These are phyloP conservation scores for Selaginella tamariscina DNA, from an alignment of 75 land plant species.

Conservation along the genomic window DNA sequence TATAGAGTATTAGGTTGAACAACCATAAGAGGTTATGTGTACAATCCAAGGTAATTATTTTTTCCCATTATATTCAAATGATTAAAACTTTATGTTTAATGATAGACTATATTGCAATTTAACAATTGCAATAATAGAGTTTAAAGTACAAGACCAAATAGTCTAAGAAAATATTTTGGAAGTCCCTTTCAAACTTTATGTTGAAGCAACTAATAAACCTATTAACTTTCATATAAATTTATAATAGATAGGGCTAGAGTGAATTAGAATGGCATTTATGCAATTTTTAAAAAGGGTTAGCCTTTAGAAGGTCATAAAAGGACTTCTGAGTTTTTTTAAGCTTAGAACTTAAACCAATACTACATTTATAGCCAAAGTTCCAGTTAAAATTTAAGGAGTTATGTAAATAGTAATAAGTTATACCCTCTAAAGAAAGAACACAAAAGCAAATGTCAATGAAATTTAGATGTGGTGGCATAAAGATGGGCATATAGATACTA, in stretches of 20 bases:
- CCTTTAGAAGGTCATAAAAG: neutral
- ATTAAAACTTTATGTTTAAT: neutral
- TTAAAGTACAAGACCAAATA: neutral
- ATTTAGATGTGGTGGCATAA: neutral
- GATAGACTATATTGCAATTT: neutral
- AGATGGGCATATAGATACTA: neutral
- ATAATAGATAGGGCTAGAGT: neutral
- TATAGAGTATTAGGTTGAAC: conserved; percentile 1
- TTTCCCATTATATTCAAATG: neutral
- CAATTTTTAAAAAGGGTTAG: neutral
- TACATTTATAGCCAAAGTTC: neutral
- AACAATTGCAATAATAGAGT: neutral
- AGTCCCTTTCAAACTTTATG: neutral
- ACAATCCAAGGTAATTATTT: neutral
- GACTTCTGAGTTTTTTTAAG: too few species aligned
- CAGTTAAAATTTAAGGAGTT: neutral
- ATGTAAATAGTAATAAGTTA: neutral
- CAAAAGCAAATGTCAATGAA: neutral
- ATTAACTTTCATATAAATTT: neutral
- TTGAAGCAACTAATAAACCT: neutral
- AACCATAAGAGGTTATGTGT: neutral
- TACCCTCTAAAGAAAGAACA: neutral
- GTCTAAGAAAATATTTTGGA: neutral
- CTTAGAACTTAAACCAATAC: neutral
- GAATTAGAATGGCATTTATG: neutral